Evolutionary conservation across 2,329 filamentous ascomycete species (phyloP), one percentile per base, ranked within the genome.

Genomic region (Falciphora oryzae): DNA sequence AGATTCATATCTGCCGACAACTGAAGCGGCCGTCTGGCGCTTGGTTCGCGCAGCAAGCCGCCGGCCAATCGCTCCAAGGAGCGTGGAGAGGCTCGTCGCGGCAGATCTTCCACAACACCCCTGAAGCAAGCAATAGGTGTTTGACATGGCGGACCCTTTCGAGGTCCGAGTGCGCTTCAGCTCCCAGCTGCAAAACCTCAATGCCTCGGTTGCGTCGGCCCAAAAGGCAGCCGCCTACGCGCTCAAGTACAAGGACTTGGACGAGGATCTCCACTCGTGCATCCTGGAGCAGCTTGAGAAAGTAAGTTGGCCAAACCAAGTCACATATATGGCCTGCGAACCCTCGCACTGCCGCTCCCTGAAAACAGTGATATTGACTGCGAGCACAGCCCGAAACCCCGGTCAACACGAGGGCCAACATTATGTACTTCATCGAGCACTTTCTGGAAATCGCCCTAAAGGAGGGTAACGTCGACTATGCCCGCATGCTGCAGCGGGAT

Each of bases 121-220:
- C 38, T 44, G 38, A 6, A 3, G 16, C 38, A 44, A 22, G 28
- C 38, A 27, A 59, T 22, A 31, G 16, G n/a, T 58, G 25, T 32
- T 59, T 4, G 74, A 65, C 32, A 87, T 86, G 83, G 79, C 83
- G 61, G 93, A 99, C 78, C 95, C 96, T 7, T 99, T 99, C 77
- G 95, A 98, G 81, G 94, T 98, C 71, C 93, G 95, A 74, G 93
- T 99, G 86, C 93, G 93, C 78, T 99, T 99, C 82, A 97, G 92
- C 63, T 85, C 85, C 63, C 91, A 95, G 75, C 86, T 99, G 29
- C 89, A 96, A 70, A 91, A 95, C 75, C 87, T 99, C 67, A 96
- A 93, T 75, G 95, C 95, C 16, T 94, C 91, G 6, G 89, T 95
- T 65, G 90, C 89, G 18, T 94, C 93, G 18, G 90, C 93, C 1